Evolutionary conservation across 768 basidiomycete species (phyloP).

Genomic region (Naganishia vaughanmartiniae): DNA sequence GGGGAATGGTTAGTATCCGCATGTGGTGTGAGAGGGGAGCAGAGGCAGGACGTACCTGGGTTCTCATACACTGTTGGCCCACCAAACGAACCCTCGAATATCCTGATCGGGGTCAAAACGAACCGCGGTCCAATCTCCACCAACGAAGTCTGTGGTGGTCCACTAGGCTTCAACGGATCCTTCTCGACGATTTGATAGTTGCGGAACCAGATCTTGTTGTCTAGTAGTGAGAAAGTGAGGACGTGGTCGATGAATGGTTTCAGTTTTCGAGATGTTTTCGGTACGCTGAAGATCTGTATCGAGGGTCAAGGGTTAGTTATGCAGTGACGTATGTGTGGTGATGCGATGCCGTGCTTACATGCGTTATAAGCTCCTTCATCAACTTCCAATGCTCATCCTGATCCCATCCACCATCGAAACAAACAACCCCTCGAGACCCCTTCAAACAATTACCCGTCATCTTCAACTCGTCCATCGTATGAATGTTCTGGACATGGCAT

Average conservation of each 20-base stretch:
- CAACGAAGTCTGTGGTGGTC: conserved; percentile 78
- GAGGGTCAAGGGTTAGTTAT: background rate
- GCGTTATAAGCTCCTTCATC: conserved; percentile 72
- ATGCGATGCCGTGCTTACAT: conserved; percentile 40
- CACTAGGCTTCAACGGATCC: conserved; percentile 82
- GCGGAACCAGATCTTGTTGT: conserved; percentile 97
- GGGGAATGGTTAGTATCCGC: background rate
- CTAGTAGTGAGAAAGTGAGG: conserved; percentile 90
- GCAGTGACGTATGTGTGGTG: background rate
- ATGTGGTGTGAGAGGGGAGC: background rate
- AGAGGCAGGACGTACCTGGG: conserved; percentile 62
- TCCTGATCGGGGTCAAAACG: conserved; percentile 92
- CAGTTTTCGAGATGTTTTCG: conserved; percentile 78
- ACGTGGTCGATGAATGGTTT: conserved; percentile 99
- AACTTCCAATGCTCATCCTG: conserved; percentile 73
- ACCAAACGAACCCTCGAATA: conserved; percentile 95
- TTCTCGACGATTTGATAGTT: conserved; percentile 99
- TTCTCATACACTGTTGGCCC: conserved; percentile 95
- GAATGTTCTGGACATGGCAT: conserved; percentile 95
- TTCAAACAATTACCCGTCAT: conserved; percentile 99
- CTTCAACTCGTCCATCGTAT: conserved; percentile 99
- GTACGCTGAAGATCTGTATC: conserved; percentile 86
- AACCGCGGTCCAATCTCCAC: conserved; percentile 97
- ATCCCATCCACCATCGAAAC: conserved; percentile 88
- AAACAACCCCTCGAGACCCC: conserved; percentile 84